Evolutionary conservation across 129 eudicot species (phyloP).

Genomic region (Logfia minima): DNA sequence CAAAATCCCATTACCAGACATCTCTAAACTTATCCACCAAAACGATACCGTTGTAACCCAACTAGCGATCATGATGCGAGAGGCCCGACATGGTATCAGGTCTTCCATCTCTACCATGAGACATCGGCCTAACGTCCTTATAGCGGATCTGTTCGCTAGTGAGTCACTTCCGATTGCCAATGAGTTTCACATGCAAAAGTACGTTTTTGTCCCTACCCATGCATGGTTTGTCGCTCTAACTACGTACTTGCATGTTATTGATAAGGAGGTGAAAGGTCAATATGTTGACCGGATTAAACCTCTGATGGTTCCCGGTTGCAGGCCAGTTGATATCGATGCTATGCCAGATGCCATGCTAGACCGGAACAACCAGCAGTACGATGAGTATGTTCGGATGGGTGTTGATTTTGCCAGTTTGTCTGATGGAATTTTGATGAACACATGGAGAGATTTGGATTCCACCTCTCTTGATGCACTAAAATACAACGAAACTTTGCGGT

Average conservation of each 20-base stretch:
- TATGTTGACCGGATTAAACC: constrained; percentile 50
- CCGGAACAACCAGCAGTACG: constrained; percentile 44
- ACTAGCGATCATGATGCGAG: constrained; percentile 42
- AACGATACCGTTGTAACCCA: constrained; percentile 34
- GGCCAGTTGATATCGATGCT: constrained; percentile 46
- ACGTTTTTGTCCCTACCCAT: constrained; percentile 30
- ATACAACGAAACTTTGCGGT: constrained; percentile 17
- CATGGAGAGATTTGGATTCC: constrained; percentile 57
- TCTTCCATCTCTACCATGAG: constrained; percentile 43
- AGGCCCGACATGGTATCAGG: constrained; percentile 30
- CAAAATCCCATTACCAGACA: constrained; percentile 41
- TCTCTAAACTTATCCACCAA: constrained; percentile 33
- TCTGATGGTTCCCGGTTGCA: constrained; percentile 55
- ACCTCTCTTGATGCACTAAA: constrained; percentile 33
- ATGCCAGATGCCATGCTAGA: constrained; percentile 58
- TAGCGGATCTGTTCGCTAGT: constrained; percentile 44
- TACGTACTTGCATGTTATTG: constrained; percentile 38
- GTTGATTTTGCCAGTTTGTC: constrained; percentile 8
- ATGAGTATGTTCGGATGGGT: constrained; percentile 39
- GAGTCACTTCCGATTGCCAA: constrained; percentile 42
- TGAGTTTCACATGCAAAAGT: constrained; percentile 51
- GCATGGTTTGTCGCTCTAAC: constrained; percentile 48
- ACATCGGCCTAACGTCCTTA: constrained; percentile 33
- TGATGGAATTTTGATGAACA: constrained; percentile 56
- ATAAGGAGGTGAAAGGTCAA: constrained; percentile 45